Base-by-base conservation (phyloP, 2,329 filamentous ascomycete species). In the Colletotrichum abscissum region DNA sequence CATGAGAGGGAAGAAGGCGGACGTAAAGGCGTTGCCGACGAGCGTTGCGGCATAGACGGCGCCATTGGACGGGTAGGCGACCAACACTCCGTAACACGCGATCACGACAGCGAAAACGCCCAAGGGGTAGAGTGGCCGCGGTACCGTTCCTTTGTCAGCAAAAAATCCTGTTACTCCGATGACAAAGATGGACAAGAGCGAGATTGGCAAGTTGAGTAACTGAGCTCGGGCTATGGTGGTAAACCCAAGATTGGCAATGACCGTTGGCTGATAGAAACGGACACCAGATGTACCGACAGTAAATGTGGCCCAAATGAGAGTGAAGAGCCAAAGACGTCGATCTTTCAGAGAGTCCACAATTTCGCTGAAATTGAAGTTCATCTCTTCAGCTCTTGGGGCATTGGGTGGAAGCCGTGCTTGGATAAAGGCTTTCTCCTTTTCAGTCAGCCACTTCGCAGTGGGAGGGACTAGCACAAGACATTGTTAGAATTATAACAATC, bases 1-100 rank as follows among this genome's bases (percentile, higher is more conserved):
- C 86, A 88, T 88, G 71, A 87, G 81, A 0, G 86, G 84, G 74
- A 81, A 88, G 82, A 85, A 87, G 1, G 83, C 81, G 2, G 81
- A 78, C 1, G 84, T 81, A 12, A 86, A 80, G 0, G 82, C 82
- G 57, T 84, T 84, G 6, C 81, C 85, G 33, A 88, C 82, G 28
- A 87, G 73, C 0, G 85, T 87, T 0, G 84, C 86, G 0, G 86
- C 84, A 59, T 88, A 88, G 0, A 88, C 82, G 1, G 79, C 86
- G 6, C 85, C 86, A 42, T 80, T 84, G 75, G 78, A 85, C 1
- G 86, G 85, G 74, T 85, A 88, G 0, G 81, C 84, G 8, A 84
- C 81, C 16, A 88, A 77, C 0, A 87, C 85, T 4, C 79, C 81
- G 75, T 88, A 87, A 60, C 85, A 87, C 14, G 81, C 81, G 12